Conservation (phyloP, 441 rosid species). For the Biscutella laevigata region DNA sequence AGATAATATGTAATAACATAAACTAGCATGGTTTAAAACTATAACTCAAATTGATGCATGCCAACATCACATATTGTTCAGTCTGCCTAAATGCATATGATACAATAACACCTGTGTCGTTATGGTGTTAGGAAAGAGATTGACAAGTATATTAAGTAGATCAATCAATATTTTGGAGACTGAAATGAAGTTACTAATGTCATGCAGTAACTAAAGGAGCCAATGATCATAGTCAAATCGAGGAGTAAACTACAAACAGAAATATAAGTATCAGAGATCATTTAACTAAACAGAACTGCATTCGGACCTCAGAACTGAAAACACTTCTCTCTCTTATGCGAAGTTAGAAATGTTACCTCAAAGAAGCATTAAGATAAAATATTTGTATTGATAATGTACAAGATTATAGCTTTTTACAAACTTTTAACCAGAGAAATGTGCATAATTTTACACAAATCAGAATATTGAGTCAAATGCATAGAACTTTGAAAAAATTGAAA, state of each 20-base stretch:
- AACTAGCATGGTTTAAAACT: not conserved
- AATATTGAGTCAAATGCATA: not conserved
- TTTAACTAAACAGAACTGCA: not conserved
- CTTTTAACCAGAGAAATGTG: too few species aligned
- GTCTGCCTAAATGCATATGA: not conserved
- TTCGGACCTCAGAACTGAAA: not conserved
- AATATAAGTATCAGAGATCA: not conserved
- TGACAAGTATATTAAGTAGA: not conserved
- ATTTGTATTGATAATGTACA: not conserved
- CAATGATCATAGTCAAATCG: not conserved
- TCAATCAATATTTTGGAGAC: not conserved
- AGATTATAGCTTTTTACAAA: too few species aligned
- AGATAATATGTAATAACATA: conserved; percentile 4
- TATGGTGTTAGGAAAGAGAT: not conserved
- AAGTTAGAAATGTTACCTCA: not conserved
- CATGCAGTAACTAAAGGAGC: conserved; percentile 1
- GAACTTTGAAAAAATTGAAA: not conserved
- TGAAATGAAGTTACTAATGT: conserved; percentile 1
- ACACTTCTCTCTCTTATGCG: not conserved
- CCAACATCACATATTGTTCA: not conserved
- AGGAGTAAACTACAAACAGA: conserved; percentile 5
- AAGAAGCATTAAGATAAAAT: not conserved
- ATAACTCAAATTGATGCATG: not conserved
- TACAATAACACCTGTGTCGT: not conserved
- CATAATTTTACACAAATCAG: conserved; percentile 2